Evolutionary conservation across 257 asterid genomes (phyloP).

Genomic region (Haberlea rhodopensis): DNA sequence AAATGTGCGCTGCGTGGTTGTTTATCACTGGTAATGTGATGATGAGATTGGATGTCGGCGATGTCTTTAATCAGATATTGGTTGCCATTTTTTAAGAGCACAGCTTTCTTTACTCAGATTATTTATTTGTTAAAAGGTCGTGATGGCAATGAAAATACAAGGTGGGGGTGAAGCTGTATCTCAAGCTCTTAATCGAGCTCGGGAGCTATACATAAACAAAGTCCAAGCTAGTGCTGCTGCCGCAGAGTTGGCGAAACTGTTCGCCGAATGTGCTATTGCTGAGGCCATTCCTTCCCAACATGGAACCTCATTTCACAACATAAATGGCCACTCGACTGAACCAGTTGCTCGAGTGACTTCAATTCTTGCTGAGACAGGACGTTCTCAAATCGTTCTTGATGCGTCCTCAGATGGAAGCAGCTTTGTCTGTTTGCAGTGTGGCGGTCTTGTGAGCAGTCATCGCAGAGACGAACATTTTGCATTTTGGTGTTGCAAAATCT

Average conservation of each 20-base stretch:
- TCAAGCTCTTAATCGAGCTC: conserved; percentile 67
- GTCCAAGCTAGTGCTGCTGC: conserved; percentile 68
- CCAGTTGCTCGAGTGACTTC: conserved; percentile 57
- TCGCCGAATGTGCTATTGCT: conserved; percentile 92
- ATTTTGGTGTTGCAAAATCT: conserved; percentile 78
- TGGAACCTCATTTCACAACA: conserved; percentile 30
- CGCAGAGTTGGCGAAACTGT: conserved; percentile 76
- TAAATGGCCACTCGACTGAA: conserved; percentile 32
- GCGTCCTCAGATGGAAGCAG: conserved; percentile 95
- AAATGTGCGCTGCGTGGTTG: not conserved
- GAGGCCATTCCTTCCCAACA: conserved; percentile 66
- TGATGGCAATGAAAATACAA: conserved; percentile 70
- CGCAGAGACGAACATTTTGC: conserved; percentile 84
- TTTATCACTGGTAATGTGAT: not conserved
- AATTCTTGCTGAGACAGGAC: conserved; percentile 77
- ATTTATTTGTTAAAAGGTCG: conserved; percentile 47
- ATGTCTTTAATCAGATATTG: not conserved
- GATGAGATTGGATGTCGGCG: not conserved
- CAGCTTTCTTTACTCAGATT: not conserved
- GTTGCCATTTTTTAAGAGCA: conserved; percentile 8
- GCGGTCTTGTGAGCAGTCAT: conserved; percentile 79
- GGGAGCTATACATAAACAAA: conserved; percentile 62
- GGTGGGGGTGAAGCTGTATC: conserved; percentile 80
- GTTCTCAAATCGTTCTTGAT: conserved; percentile 70
- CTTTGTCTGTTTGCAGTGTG: conserved; percentile 84